phyloP scores from a whole-genome alignment of 306 rosid genomes.

The Pachyrhizus erosus region DNA sequence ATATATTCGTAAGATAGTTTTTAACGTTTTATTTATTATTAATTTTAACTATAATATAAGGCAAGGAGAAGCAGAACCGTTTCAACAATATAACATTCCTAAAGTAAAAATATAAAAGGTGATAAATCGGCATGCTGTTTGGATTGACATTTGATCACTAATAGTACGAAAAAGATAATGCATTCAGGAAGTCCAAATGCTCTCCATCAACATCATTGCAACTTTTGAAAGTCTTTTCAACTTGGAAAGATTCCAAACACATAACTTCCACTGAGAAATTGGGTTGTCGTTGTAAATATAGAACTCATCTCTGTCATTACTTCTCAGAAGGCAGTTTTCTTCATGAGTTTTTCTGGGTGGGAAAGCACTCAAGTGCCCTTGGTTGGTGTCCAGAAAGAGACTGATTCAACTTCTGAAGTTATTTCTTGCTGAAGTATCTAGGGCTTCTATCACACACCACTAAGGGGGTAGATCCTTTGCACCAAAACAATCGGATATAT shows the following conservation, averaged over 20 bases:
- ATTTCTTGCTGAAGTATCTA: background rate
- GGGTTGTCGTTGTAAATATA: slow-evolving; percentile 17
- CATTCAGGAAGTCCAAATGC: slow-evolving; percentile 17
- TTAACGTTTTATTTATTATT: too few species aligned
- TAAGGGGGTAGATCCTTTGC: slow-evolving; percentile 35
- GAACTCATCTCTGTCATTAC: slow-evolving; percentile 3
- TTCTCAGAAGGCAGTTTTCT: slow-evolving; percentile 3
- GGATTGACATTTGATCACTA: slow-evolving; percentile 36
- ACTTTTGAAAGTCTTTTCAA: slow-evolving; percentile 50
- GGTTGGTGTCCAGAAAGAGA: slow-evolving; percentile 41
- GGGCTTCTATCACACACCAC: slow-evolving; percentile 31
- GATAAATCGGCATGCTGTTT: background rate
- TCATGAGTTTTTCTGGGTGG: slow-evolving; percentile 20
- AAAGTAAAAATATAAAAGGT: background rate
- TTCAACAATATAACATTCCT: slow-evolving; percentile 3
- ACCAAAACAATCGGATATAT: slow-evolving; percentile 19
- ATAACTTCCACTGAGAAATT: slow-evolving; percentile 42
- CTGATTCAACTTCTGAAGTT: background rate
- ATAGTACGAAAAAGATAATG: slow-evolving; percentile 22
- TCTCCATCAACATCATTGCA: slow-evolving; percentile 45
- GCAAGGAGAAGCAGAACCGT: background rate
- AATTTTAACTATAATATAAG: too few species aligned
- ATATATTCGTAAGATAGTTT: too few species aligned
- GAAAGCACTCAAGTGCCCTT: slow-evolving; percentile 38
- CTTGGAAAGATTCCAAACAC: slow-evolving; percentile 40